A percentile compares a stretch with the other conserved stretches of the same genome.
Evolutionary conservation across 768 basidiomycete species (phyloP).

Genomic region (Leccinum variicolor): DNA sequence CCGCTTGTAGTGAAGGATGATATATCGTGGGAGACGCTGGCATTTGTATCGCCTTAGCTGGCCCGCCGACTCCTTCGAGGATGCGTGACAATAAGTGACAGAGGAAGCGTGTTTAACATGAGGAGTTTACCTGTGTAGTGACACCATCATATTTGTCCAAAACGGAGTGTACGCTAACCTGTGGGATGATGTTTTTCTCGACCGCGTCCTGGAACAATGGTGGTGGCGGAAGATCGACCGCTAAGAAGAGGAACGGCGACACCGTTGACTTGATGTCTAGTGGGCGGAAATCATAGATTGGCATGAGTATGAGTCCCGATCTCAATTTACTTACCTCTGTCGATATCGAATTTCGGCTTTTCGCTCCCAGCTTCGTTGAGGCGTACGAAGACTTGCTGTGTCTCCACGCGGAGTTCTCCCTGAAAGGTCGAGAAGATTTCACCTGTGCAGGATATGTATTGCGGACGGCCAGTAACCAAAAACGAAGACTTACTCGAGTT

Average conservation of each 20-base stretch:
- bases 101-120: slow-evolving; percentile 17
- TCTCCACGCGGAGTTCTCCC: slow-evolving; percentile 89
- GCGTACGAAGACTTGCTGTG: slow-evolving; percentile 87
- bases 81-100: slow-evolving; percentile 10
- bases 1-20: slow-evolving; percentile 93
- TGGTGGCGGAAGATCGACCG: slow-evolving; percentile 95
- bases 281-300: slow-evolving; percentile 21
- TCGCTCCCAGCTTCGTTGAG: slow-evolving; percentile 70
- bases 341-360: slow-evolving; percentile 91
- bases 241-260: slow-evolving; percentile 94
- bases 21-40: slow-evolving; percentile 83
- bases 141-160: slow-evolving; percentile 92
- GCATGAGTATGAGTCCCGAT: slow-evolving; percentile 4
- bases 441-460: slow-evolving; percentile 44
- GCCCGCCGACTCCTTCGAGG: slow-evolving; percentile 73
- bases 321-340: slow-evolving; percentile 62
- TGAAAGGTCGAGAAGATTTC: slow-evolving; percentile 93
- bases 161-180: slow-evolving; percentile 88
- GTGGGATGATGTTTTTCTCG: slow-evolving; percentile 98
- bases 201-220: slow-evolving; percentile 94
- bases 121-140: slow-evolving; percentile 70
- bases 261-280: slow-evolving; percentile 80
- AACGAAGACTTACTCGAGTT: slow-evolving; percentile 71
- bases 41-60: slow-evolving; percentile 89
- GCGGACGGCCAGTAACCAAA: slow-evolving; percentile 14